Evolutionary conservation across 208 protist genomes (phyloP).

Genomic region (Leishmania aethiopica): DNA sequence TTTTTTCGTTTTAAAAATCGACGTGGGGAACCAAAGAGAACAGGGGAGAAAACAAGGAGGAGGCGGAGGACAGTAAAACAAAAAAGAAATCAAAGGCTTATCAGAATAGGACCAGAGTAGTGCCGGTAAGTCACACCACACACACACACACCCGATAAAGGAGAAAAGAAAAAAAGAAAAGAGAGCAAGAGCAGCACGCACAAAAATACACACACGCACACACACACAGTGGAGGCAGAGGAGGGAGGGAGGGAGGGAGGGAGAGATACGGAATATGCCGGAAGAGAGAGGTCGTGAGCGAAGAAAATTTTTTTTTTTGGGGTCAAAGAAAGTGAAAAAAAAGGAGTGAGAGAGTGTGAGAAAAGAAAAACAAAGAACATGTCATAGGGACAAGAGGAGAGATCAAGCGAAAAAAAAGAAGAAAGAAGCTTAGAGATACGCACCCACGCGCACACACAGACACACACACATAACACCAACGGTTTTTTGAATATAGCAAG

Average conservation of each 20-base stretch:
- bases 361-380: neutral
- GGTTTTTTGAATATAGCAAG: neutral
- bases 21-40: neutral
- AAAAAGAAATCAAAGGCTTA: neutral
- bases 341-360: neutral
- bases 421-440: neutral
- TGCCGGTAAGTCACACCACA: neutral
- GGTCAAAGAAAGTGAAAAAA: neutral
- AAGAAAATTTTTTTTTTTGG: neutral
- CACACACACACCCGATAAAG: neutral
- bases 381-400: neutral
- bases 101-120: neutral
- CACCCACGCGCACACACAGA: neutral
- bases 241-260: neutral
- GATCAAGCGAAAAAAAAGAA: neutral
- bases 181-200: neutral
- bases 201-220: neutral
- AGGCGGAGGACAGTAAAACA: neutral
- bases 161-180: constrained; percentile 5
- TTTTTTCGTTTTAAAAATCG: no score
- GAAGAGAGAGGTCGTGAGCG: neutral
- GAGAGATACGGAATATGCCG: neutral
- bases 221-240: neutral
- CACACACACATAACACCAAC: neutral
- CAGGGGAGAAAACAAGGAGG: neutral